A percentile compares a stretch with the other conserved stretches of the same genome.
phyloP scores from a whole-genome alignment of 1,284 basidiomycete genomes.

The Afroboletus lepidellus region DNA sequence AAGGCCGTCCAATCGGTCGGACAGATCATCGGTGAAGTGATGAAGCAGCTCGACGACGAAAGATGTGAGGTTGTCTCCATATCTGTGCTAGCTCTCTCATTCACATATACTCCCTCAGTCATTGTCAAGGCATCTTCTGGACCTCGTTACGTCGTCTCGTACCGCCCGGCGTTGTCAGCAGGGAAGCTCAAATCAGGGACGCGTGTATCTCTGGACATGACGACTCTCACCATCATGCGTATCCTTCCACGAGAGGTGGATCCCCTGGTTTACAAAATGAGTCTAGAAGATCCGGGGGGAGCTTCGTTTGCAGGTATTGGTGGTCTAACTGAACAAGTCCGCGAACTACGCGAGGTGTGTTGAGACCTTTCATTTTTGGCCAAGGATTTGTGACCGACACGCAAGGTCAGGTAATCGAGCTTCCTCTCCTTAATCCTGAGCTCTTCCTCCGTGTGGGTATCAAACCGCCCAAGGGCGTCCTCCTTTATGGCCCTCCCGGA shows the following conservation, averaged over 20 bases:
- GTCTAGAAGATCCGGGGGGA: conserved; percentile 94
- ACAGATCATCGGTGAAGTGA: conserved; percentile 98
- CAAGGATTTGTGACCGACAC: not conserved
- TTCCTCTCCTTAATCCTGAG: conserved; percentile 94
- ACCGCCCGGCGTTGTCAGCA: conserved; percentile 89
- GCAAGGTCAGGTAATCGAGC: conserved; percentile 79
- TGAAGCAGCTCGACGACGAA: conserved; percentile 98
- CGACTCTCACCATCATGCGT: conserved; percentile 98
- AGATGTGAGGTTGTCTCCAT: conserved; percentile 66
- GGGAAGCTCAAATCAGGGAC: conserved; percentile 93
- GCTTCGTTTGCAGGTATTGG: conserved; percentile 97
- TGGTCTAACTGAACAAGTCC: conserved; percentile 93
- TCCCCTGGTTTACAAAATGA: conserved; percentile 99
- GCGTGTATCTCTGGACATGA: conserved; percentile 99
- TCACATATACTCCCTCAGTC: conserved; percentile 49
- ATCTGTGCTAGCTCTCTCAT: conserved; percentile 4
- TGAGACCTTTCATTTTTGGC: not conserved
- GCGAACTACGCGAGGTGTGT: conserved; percentile 89
- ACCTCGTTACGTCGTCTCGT: conserved; percentile 99
- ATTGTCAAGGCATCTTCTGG: conserved; percentile 99
- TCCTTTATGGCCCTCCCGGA: conserved; percentile 91
- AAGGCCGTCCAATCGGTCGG: conserved; percentile 99
- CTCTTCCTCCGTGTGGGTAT: conserved; percentile 95
- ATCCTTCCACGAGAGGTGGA: conserved; percentile 98
- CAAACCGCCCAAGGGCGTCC: conserved; percentile 91